Conservation (phyloP, 805 yeast genomes). For the Jamesozyma lodderae region DNA sequence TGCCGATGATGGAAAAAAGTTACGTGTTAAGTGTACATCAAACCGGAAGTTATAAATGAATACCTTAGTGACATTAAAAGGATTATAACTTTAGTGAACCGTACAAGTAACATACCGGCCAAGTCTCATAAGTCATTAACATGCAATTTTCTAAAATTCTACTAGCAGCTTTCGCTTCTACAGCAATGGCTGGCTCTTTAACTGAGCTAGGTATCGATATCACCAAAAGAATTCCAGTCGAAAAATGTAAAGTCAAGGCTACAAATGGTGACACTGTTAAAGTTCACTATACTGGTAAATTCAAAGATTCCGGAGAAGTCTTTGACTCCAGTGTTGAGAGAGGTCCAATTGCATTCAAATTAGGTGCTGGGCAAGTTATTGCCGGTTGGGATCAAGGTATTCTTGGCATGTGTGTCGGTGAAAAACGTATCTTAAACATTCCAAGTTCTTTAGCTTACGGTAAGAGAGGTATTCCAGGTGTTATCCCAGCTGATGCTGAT, state of each 20-base stretch:
- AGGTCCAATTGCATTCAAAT: conserved; percentile 61
- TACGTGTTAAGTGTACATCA: too few species aligned
- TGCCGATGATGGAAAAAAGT: too few species aligned
- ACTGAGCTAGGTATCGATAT: conserved; percentile 33
- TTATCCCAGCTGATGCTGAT: conserved; percentile 71
- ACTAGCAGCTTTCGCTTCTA: conserved; percentile 2
- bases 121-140: background rate
- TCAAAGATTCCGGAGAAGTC: conserved; percentile 51
- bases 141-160: conserved; percentile 7
- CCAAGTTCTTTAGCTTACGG: conserved; percentile 81
- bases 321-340: conserved; percentile 69
- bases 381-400: conserved; percentile 89
- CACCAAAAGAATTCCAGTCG: conserved; percentile 39
- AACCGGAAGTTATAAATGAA: too few species aligned
- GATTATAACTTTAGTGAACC: too few species aligned
- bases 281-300: conserved; percentile 72
- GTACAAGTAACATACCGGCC: background rate
- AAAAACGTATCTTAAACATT: conserved; percentile 66
- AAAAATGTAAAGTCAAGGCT: conserved; percentile 50
- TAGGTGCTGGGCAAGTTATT: conserved; percentile 77
- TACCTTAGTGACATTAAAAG: too few species aligned
- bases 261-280: conserved; percentile 55
- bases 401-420: conserved; percentile 79
- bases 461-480: conserved; percentile 60
- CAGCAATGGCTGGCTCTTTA: conserved; percentile 18